Conservation (phyloP, 2,329 filamentous ascomycete genomes). For the Xylaria polymorpha region DNA sequence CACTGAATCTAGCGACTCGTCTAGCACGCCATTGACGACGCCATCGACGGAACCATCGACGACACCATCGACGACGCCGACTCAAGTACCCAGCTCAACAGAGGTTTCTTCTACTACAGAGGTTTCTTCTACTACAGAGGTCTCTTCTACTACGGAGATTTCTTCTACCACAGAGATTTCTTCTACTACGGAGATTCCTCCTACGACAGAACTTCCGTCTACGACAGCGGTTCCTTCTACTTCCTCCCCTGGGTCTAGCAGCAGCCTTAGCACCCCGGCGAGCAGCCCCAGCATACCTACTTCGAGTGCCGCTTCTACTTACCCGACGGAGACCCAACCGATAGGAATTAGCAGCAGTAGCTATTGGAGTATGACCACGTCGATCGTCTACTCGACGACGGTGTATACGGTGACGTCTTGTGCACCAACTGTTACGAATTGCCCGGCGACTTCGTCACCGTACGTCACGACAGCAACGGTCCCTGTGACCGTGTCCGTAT, state of each 20-base stretch:
- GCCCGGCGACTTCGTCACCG: constrained; percentile 22
- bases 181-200: background rate
- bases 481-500: constrained; percentile 30
- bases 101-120: background rate
- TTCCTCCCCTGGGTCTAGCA: background rate
- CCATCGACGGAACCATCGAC: background rate
- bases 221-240: background rate
- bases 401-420: constrained; percentile 38
- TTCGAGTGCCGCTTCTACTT: background rate
- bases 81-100: constrained; percentile 7
- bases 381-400: constrained; percentile 38
- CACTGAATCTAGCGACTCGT: background rate
- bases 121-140: too few species aligned
- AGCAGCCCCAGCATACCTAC: constrained; percentile 16
- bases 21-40: constrained; percentile 20
- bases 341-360: constrained; percentile 9
- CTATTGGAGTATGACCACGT: constrained; percentile 27
- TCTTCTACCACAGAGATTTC: constrained; percentile 1
- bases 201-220: background rate
- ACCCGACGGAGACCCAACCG: constrained; percentile 12
- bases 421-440: constrained; percentile 29
- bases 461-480: constrained; percentile 33
- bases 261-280: constrained; percentile 2
- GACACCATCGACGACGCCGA: background rate
- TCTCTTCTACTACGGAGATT: too few species aligned